These are phyloP conservation scores for Sporothrix brunneoviolacea DNA, from an alignment of 2,329 filamentous ascomycete genomes.

Conservation along the genomic window DNA sequence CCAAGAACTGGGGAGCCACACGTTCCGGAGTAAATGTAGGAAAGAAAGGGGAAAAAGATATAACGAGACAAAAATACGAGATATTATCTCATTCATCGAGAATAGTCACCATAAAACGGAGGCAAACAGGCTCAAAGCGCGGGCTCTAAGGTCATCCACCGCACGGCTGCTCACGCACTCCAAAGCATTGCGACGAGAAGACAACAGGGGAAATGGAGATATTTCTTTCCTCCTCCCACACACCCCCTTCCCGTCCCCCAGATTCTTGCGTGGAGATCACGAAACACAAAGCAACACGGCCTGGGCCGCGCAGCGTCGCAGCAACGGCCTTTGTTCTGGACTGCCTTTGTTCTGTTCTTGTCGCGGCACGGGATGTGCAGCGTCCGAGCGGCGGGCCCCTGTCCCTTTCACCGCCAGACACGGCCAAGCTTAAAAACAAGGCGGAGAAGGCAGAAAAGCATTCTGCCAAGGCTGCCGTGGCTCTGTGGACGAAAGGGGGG, in stretches of 20 bases:
- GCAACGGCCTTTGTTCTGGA: not conserved
- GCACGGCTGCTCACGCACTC: too few relatives aligned
- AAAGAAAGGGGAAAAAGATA: not conserved
- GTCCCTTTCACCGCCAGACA: too few relatives aligned
- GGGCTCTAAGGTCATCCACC: too few relatives aligned
- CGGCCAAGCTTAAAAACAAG: not conserved
- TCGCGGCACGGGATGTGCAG: not conserved
- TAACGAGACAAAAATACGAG: not conserved
- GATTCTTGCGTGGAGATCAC: not conserved
- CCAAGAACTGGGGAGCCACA: not conserved
- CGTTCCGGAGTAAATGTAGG: not conserved
- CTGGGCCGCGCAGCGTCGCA: slow-evolving; percentile 8
- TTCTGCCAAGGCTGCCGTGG: too few relatives aligned
- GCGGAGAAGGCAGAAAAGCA: too few relatives aligned
- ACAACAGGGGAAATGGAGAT: too few relatives aligned
- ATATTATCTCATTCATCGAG: too few relatives aligned
- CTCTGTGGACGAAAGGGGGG: too few relatives aligned
- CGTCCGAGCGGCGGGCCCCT: slow-evolving; percentile 1
- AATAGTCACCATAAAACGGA: too few relatives aligned
- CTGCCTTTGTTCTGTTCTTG: not conserved
- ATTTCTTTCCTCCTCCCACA: not conserved
- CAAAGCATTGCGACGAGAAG: too few relatives aligned
- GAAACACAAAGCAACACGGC: slow-evolving; percentile 3
- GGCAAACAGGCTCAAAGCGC: too few relatives aligned
- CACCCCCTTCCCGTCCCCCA: slow-evolving; percentile 2